Conservation (phyloP, 129 eudicot genomes). For the Flaveria bidentis region DNA sequence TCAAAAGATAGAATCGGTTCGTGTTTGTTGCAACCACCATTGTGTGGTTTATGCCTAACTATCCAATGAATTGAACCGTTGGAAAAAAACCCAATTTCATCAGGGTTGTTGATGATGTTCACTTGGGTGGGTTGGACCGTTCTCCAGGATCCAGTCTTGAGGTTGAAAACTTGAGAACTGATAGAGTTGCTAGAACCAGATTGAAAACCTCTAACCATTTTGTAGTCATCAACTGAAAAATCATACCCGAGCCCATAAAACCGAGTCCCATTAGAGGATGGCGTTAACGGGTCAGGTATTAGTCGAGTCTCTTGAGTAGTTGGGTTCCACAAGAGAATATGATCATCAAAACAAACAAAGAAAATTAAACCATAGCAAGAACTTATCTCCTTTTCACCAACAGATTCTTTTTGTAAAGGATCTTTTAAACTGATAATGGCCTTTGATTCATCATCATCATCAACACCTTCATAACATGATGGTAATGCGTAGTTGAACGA, state of each 20-base stretch:
- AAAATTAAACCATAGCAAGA: conserved; percentile 34
- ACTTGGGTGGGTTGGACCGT: neutral
- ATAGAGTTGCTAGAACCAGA: conserved; percentile 1
- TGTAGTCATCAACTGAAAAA: neutral
- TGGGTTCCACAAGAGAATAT: conserved; percentile 38
- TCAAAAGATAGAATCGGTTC: conserved; percentile 16
- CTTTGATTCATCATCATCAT: conserved; percentile 3
- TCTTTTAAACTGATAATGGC: conserved; percentile 19
- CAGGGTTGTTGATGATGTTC: conserved; percentile 8
- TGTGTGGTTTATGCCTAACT: neutral
- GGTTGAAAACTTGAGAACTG: conserved; percentile 25
- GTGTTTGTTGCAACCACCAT: neutral
- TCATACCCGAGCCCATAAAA: conserved; percentile 32
- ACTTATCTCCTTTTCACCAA: conserved; percentile 16
- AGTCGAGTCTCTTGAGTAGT: conserved; percentile 14
- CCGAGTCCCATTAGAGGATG: conserved; percentile 6
- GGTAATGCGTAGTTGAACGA: conserved; percentile 25
- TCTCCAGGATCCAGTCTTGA: conserved; percentile 25
- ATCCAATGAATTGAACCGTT: conserved; percentile 29
- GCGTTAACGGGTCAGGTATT: conserved; percentile 9
- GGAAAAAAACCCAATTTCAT: conserved; percentile 20
- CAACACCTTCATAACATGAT: conserved; percentile 22
- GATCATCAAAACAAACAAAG: conserved; percentile 13
- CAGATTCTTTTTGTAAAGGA: conserved; percentile 14
- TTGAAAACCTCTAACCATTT: conserved; percentile 17